Conservation (phyloP, 108 stramenopile species). For the Licmophora abbreviata region DNA sequence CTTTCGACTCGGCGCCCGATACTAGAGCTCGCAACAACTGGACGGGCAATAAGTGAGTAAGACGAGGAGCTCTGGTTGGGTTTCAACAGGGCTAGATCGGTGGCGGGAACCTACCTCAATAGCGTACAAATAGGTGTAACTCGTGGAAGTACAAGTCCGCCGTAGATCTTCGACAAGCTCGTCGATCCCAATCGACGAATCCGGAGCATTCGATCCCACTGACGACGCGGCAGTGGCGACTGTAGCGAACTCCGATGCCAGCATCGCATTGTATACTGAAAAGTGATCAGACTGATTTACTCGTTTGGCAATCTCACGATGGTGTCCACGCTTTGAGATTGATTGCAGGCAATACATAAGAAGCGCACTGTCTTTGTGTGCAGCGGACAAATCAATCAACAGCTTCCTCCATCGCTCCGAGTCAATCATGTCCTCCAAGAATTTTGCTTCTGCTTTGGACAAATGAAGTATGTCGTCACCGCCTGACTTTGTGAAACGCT, state of each 20-base stretch:
- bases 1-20: neutral
- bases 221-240: conserved; percentile 48
- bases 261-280: conserved; percentile 74
- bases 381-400: conserved; percentile 77
- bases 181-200: conserved; percentile 34
- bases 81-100: neutral
- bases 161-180: conserved; percentile 55
- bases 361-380: conserved; percentile 64
- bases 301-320: conserved; percentile 74
- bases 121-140: conserved; percentile 76
- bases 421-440: conserved; percentile 81
- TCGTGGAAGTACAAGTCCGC: conserved; percentile 70
- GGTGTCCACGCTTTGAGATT: conserved; percentile 77
- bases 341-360: conserved; percentile 68
- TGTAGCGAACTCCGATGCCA: conserved; percentile 56
- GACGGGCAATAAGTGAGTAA: neutral
- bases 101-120: conserved; percentile 36
- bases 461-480: conserved; percentile 67
- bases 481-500: conserved; percentile 62
- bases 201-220: conserved; percentile 33
- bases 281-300: conserved; percentile 86
- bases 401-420: conserved; percentile 70
- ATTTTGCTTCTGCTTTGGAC: conserved; percentile 53
- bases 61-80: conserved; percentile 2
- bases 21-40: neutral